Conservation (phyloP, 2,329 filamentous ascomycete species). For the Didymella glomerata region DNA sequence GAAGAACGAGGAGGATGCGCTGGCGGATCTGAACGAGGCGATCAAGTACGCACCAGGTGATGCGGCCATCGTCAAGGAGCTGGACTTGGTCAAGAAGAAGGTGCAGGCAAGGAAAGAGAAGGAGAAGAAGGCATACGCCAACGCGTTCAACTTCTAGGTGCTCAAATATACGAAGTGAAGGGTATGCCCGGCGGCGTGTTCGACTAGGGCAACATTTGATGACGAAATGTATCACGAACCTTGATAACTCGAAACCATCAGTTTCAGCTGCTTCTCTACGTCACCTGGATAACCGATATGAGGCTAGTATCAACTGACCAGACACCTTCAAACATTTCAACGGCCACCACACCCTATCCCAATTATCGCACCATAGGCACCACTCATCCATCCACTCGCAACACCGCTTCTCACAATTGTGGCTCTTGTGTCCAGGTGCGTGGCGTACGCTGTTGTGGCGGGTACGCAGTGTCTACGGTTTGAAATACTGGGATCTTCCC, state of each 20-base stretch:
- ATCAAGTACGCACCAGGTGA: slow-evolving; percentile 69
- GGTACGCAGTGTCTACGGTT: no score
- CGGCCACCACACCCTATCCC: no score
- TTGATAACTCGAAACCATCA: neutral
- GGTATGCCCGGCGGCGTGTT: neutral
- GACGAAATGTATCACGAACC: neutral
- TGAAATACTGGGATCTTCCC: no score
- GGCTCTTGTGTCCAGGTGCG: no score
- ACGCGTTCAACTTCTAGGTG: slow-evolving; percentile 72
- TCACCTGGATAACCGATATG: no score
- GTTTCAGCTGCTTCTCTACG: no score
- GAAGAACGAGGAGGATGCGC: slow-evolving; percentile 84
- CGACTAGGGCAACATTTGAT: neutral
- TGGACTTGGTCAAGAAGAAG: slow-evolving; percentile 79
- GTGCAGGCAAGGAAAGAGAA: slow-evolving; percentile 77
- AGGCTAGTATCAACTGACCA: no score
- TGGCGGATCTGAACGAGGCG: slow-evolving; percentile 56
- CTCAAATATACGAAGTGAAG: neutral
- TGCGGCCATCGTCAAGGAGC: slow-evolving; percentile 76
- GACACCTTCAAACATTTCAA: no score
- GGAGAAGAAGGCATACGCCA: slow-evolving; percentile 92
- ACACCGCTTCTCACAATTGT: no score
- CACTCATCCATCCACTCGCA: no score
- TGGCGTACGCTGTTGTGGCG: no score
- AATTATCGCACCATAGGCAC: no score